Base-by-base conservation (phyloP, 176 grass and related monocot genomes). In the Aegilops tauschii region DNA sequence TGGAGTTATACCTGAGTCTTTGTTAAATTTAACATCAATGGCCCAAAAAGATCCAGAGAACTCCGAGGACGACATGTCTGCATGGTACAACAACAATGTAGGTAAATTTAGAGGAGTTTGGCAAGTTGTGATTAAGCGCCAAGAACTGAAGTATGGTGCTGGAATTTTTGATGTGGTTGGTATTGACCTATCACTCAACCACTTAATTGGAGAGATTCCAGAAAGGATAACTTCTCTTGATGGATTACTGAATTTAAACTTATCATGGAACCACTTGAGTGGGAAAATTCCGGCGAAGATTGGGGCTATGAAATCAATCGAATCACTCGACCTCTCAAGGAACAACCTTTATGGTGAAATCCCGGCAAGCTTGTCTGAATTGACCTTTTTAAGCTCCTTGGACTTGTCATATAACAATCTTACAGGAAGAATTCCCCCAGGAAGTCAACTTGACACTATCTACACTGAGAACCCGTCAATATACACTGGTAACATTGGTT, bases 381-480 rank as follows among this genome's bases (percentile, higher is more conserved):
- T 94, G 5, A 87, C 67, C 23, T 89, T 12, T 78, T 20, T 94
- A 6, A 21, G 47, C 25, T 25, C 13, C 6, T 28, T 94, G 5
- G 88, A 91, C 5, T 35, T 94, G 1, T 91, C 92, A 0, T 86
- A 87, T 2, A 94, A 94, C 11, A 89, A 81, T 34, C 28, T 91
- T 10, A 39, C 20, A 0, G 87, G 87, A 64, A 74, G 9, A 59
- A 87, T 94, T 3, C 89, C 87, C 6, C 17, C 25, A 4, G 80
- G 89, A 21, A 0, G 21, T 0, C 92, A 94, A 69, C 77, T 94
- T 9, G 86, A 90, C 12, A 94, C 90, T 3, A 14, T 94, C 5
- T 81, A 76, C 0, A 4, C n/a, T 0, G 28, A 40, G 36, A 62
- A 92, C 25, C 61, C 87, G 0, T 72, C 36, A 0, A 80, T 85